Percentiles rank a stretch among this genome's conserved stretches.
phyloP scores from a whole-genome alignment of 1,284 basidiomycete genomes.

The Apiotrichum siamense region DNA sequence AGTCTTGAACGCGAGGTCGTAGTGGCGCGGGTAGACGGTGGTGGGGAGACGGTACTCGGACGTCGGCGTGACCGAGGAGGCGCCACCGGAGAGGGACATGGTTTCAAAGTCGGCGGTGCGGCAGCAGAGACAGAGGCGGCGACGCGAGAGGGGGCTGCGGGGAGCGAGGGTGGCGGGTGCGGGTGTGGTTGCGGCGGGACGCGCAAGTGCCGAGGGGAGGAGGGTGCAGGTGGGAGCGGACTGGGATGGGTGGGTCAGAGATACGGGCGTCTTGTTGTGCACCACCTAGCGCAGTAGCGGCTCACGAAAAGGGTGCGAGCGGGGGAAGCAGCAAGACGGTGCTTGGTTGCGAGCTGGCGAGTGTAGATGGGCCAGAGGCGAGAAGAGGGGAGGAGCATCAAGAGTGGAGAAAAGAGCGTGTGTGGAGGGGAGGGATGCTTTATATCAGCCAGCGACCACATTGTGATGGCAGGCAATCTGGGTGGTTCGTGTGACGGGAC shows the following conservation, averaged over 20 bases:
- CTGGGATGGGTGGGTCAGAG: too few relatives aligned
- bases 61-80: slow-evolving; percentile 10
- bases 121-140: slow-evolving; percentile 17
- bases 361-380: slow-evolving; percentile 1
- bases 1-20: slow-evolving; percentile 74
- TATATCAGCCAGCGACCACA: too few relatives aligned
- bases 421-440: not conserved
- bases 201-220: not conserved
- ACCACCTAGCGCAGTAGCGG: too few relatives aligned
- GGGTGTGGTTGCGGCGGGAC: not conserved
- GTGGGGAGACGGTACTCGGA: slow-evolving; percentile 66
- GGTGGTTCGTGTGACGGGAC: too few relatives aligned
- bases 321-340: not conserved
- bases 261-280: too few relatives aligned
- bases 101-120: slow-evolving; percentile 1
- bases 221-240: not conserved
- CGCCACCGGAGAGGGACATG: slow-evolving; percentile 26
- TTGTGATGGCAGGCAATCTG: too few relatives aligned
- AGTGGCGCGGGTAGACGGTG: slow-evolving; percentile 60
- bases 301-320: not conserved
- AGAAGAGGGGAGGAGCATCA: not conserved
- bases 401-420: too few relatives aligned
- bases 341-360: not conserved
- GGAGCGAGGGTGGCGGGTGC: not conserved
- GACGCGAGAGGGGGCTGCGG: slow-evolving; percentile 9